These are phyloP conservation scores for Chalara sp. DNA, from an alignment of 2,329 filamentous ascomycete genomes.

Conservation along the genomic window DNA sequence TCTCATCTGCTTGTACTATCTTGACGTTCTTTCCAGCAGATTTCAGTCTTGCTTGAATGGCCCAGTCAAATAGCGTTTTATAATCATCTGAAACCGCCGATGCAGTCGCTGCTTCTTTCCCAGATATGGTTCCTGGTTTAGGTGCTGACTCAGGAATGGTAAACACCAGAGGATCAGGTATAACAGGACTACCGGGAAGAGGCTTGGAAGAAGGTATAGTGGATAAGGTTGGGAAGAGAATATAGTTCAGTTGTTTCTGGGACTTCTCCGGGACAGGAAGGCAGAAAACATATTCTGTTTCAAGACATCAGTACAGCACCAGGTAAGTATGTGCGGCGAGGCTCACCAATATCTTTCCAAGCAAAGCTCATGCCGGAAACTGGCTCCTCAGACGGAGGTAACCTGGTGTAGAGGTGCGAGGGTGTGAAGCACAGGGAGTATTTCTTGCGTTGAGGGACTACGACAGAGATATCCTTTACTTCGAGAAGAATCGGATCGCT, in stretches of 20 bases:
- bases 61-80: slow-evolving; percentile 54
- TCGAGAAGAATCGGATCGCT: slow-evolving; percentile 49
- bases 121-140: slow-evolving; percentile 51
- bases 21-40: slow-evolving; percentile 39
- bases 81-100: slow-evolving; percentile 51
- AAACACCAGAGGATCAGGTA: slow-evolving; percentile 55
- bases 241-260: slow-evolving; percentile 59
- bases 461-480: slow-evolving; percentile 61
- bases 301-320: background rate
- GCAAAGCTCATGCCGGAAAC: slow-evolving; percentile 48
- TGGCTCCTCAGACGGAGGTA: slow-evolving; percentile 43
- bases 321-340: background rate
- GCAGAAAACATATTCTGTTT: slow-evolving; percentile 53
- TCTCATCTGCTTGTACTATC: slow-evolving; percentile 46
- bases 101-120: slow-evolving; percentile 42
- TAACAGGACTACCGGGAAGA: slow-evolving; percentile 27
- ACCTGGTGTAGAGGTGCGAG: slow-evolving; percentile 50
- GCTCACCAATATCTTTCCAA: slow-evolving; percentile 54
- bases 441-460: slow-evolving; percentile 62
- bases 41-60: slow-evolving; percentile 44
- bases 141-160: slow-evolving; percentile 53
- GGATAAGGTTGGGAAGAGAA: slow-evolving; percentile 49
- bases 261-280: slow-evolving; percentile 59
- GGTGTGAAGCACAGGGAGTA: slow-evolving; percentile 57
- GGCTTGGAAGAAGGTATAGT: slow-evolving; percentile 45